Conservation (phyloP, 2,329 filamentous ascomycete genomes). For the Aspergillus tanneri region DNA sequence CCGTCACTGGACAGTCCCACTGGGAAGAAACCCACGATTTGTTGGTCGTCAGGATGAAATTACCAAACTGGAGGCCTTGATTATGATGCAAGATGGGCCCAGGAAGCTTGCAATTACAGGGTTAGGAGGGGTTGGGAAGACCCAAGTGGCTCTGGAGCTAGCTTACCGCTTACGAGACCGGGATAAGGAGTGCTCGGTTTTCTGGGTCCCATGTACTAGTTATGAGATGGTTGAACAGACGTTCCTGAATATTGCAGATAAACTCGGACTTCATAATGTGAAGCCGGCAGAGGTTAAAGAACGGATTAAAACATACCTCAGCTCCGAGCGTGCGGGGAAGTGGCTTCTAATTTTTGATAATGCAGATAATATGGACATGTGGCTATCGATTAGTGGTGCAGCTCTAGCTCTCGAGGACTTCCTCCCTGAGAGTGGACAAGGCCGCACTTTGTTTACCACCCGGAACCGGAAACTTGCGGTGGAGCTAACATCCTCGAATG, state of each 20-base stretch:
- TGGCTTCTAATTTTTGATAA: constrained; percentile 29
- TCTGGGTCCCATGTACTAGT: constrained; percentile 31
- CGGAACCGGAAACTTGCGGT: constrained; percentile 20
- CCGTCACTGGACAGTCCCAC: constrained; percentile 20
- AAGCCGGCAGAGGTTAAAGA: constrained; percentile 8
- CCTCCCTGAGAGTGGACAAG: constrained; percentile 22
- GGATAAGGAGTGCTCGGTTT: constrained; percentile 21
- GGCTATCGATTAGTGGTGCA: background rate
- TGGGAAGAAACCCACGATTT: constrained; percentile 13
- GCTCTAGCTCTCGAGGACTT: constrained; percentile 7
- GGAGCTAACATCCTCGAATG: constrained; percentile 19
- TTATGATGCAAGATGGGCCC: background rate
- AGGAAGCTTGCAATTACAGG: background rate
- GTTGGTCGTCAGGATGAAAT: background rate
- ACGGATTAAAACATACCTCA: constrained; percentile 13
- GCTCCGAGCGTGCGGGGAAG: constrained; percentile 7
- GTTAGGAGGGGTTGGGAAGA: constrained; percentile 2
- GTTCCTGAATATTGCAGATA: constrained; percentile 11
- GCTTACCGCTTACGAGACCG: constrained; percentile 17
- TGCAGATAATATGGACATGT: constrained; percentile 25
- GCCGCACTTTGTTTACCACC: constrained; percentile 30
- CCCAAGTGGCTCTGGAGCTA: constrained; percentile 1
- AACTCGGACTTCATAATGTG: constrained; percentile 5
- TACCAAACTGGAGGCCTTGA: background rate
- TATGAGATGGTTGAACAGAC: constrained; percentile 17